Evolutionary conservation across 345 rosid genomes (phyloP), one percentile per base, ranked within the genome.

Genomic region (Linum lewisii): DNA sequence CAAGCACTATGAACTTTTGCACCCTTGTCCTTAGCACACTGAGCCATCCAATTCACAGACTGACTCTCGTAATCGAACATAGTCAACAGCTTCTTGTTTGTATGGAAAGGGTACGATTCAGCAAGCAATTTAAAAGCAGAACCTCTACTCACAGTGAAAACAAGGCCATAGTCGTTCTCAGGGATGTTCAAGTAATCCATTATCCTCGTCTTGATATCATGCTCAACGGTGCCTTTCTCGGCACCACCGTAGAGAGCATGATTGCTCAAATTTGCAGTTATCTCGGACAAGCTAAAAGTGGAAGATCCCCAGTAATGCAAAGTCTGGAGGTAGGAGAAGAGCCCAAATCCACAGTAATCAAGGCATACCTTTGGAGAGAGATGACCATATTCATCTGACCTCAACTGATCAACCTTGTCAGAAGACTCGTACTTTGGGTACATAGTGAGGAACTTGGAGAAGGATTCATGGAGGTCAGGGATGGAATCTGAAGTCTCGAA

Each of bases 11-110:
- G 73, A 9, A 79, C 81, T 75, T 86, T 86, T 21, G 95, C 97
- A 18, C 97, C 91, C 78, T 84, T 84, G 72, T 84, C 95, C 63
- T 77, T 86, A 5, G 97, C 97, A 14, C 89, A 67, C 56, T 86
- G 91, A 51, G 84, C 87, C 91, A 89, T 89, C 95, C 87, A 82
- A 67, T 82, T 86, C 53, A 89, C 95, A 20, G 95, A 86, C 75
- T 89, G 97, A 58, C 95, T 86, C 82, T 89, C 97, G 10, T 89
- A 94, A 72, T 89, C 97, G 13, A 89, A 89, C 97, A 89, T 86
- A 38, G 95, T 84, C 69, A 89, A 60, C 63, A 89, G 64, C 64
- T 78, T 78, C 71, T 77, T 89, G 55, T 86, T 89, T 2, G 83
- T 62, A 52, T 86, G 83, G 51, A 89, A 89, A 21, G 95, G 91